Evolutionary conservation across 495 filamentous ascomycete species (phyloP).

Genomic region (Xeromyces bisporus): DNA sequence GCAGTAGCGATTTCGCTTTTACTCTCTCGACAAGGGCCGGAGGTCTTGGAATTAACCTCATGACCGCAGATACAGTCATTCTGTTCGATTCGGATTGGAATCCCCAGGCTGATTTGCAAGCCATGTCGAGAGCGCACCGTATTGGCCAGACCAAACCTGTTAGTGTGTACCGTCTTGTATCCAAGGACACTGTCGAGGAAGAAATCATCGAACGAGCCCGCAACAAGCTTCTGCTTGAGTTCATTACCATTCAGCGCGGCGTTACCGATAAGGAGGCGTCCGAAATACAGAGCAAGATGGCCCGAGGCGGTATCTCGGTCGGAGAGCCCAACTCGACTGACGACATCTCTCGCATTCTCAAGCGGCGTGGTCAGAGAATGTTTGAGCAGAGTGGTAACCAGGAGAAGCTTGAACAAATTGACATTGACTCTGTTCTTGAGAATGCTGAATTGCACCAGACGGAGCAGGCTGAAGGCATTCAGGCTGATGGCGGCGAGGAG

Average conservation of each 20-base stretch:
- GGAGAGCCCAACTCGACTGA: conserved; percentile 71
- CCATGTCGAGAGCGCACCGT: conserved; percentile 94
- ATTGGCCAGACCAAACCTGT: conserved; percentile 95
- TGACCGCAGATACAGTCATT: conserved; percentile 97
- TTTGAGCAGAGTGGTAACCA: conserved; percentile 95
- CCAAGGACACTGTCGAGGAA: conserved; percentile 96
- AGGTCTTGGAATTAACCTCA: conserved; percentile 93
- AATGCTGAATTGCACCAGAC: conserved; percentile 94
- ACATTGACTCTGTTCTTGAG: conserved; percentile 90
- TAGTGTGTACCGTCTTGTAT: conserved; percentile 85
- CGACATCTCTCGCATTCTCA: conserved; percentile 84
- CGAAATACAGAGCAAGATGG: conserved; percentile 55
- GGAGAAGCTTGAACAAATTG: conserved; percentile 89
- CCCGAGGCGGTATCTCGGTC: conserved; percentile 29
- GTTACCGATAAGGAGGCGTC: conserved; percentile 72
- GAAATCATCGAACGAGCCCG: conserved; percentile 89
- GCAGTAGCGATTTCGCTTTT: conserved; percentile 90
- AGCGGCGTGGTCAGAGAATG: conserved; percentile 87
- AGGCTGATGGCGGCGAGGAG: conserved; percentile 81
- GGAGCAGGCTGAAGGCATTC: conserved; percentile 73
- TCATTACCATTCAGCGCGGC: conserved; percentile 90
- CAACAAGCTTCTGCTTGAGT: conserved; percentile 97
- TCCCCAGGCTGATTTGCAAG: conserved; percentile 92
- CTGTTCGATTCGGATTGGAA: conserved; percentile 99
- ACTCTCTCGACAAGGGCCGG: conserved; percentile 88